phyloP scores from a whole-genome alignment of 2,329 filamentous ascomycete genomes.

The Drechslerella coelobrocha region DNA sequence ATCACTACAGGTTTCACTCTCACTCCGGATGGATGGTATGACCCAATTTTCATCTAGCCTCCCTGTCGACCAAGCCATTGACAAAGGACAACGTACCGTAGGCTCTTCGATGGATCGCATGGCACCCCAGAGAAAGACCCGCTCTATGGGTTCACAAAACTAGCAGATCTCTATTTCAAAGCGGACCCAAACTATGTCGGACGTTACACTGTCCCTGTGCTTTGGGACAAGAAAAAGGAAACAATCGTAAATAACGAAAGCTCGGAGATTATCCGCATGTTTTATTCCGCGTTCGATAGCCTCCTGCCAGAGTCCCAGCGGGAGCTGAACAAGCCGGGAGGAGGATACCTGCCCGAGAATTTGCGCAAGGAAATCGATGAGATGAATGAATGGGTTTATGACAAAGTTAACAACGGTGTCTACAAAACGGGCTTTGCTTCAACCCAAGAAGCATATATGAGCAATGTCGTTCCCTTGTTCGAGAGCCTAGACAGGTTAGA shows the following conservation, averaged over 20 bases:
- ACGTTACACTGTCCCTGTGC: conserved; percentile 84
- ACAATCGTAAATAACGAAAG: conserved; percentile 91
- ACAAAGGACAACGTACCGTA: background rate
- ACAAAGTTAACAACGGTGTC: conserved; percentile 73
- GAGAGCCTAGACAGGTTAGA: conserved; percentile 42
- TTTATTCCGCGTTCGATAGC: conserved; percentile 80
- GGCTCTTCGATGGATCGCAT: conserved; percentile 42
- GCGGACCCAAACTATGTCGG: conserved; percentile 74
- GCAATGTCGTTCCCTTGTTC: conserved; percentile 31
- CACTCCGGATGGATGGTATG: conserved; percentile 43
- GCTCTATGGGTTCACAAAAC: conserved; percentile 73
- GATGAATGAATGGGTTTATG: conserved; percentile 53
- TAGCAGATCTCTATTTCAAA: conserved; percentile 80
- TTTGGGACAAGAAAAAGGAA: conserved; percentile 78
- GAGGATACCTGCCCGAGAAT: conserved; percentile 31
- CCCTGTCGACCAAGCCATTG: too few species aligned
- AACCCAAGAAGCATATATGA: conserved; percentile 79
- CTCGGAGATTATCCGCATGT: conserved; percentile 89
- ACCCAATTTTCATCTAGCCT: too few species aligned
- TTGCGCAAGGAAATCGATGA: conserved; percentile 40
- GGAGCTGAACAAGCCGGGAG: conserved; percentile 62
- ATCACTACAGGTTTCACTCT: conserved; percentile 42
- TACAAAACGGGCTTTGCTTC: conserved; percentile 76
- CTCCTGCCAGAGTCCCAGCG: conserved; percentile 62
- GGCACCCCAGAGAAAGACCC: conserved; percentile 62